Evolutionary conservation across 108 stramenopile species (phyloP).

Genomic region (Aurantiochytrium sp.): DNA sequence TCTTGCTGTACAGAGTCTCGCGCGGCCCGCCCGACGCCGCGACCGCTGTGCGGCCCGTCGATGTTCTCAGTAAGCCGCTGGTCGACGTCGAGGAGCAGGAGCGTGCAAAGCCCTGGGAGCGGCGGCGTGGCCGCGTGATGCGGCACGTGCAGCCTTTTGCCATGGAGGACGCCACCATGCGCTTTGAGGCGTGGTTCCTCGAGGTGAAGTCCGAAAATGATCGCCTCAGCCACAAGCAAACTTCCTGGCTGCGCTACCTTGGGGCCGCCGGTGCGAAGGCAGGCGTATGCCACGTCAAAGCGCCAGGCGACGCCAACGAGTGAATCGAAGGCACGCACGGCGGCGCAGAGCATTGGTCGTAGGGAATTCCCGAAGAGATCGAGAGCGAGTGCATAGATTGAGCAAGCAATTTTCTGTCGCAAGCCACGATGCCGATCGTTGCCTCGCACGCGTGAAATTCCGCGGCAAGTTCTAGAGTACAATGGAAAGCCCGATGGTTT

Average conservation of each 20-base stretch:
- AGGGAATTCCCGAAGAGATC: too few species aligned
- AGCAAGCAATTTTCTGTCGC: too few species aligned
- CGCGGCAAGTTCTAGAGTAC: too few species aligned
- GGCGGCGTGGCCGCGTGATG: neutral
- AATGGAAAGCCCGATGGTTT: too few species aligned
- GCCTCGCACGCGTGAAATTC: too few species aligned
- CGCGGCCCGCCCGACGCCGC: neutral
- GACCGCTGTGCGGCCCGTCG: neutral
- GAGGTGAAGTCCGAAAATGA: constrained; percentile 1
- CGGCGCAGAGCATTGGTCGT: too few species aligned
- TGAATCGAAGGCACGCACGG: too few species aligned
- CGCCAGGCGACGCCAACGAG: too few species aligned
- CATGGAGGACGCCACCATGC: neutral
- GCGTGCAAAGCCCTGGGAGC: neutral
- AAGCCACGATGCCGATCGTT: too few species aligned
- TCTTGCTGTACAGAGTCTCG: neutral
- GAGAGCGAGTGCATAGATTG: too few species aligned
- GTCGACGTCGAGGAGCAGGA: neutral
- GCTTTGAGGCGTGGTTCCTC: neutral
- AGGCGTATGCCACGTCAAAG: neutral
- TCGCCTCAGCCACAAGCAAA: constrained; percentile 17
- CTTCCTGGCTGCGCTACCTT: neutral
- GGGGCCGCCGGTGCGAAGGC: neutral
- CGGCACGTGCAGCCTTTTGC: neutral
- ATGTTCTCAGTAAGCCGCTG: neutral